Percentiles rank a stretch among this genome's conserved stretches.
Evolutionary conservation across 2,329 filamentous ascomycete genomes (phyloP).

Genomic region (Lasiodiplodia citricola): DNA sequence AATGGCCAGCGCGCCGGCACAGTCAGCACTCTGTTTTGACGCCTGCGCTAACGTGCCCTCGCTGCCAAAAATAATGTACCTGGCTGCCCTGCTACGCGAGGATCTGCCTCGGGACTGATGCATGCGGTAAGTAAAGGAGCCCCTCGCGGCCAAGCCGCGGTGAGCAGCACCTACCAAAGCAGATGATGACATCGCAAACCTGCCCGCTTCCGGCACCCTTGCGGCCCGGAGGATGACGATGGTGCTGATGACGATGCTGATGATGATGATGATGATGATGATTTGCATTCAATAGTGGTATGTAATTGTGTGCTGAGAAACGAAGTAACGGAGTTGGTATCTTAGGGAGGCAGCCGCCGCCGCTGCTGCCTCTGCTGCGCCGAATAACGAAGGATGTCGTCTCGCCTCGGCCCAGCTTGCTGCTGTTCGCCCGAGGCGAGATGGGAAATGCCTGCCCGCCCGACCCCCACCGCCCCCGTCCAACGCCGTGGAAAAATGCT

Average conservation of each 20-base stretch:
- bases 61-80: constrained; percentile 24
- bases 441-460: background rate
- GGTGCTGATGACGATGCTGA: background rate
- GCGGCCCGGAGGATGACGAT: background rate
- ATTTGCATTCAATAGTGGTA: background rate
- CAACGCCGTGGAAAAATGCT: constrained; percentile 26
- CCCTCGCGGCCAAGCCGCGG: background rate
- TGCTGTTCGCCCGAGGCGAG: background rate
- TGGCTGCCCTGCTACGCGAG: constrained; percentile 3
- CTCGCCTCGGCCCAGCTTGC: background rate
- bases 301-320: background rate
- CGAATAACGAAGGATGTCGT: constrained; percentile 12
- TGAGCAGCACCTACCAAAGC: background rate
- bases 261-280: background rate
- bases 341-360: constrained; percentile 12
- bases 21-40: constrained; percentile 28
- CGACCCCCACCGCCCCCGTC: background rate
- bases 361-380: background rate
- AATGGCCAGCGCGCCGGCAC: constrained; percentile 4
- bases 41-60: constrained; percentile 18
- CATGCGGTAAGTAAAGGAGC: background rate
- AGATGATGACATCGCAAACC: constrained; percentile 17
- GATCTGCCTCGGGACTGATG: constrained; percentile 10
- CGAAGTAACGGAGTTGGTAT: constrained; percentile 22
- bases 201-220: constrained; percentile 7